Evolutionary conservation across 495 filamentous ascomycete species (phyloP).

Genomic region (Neurospora sp.): DNA sequence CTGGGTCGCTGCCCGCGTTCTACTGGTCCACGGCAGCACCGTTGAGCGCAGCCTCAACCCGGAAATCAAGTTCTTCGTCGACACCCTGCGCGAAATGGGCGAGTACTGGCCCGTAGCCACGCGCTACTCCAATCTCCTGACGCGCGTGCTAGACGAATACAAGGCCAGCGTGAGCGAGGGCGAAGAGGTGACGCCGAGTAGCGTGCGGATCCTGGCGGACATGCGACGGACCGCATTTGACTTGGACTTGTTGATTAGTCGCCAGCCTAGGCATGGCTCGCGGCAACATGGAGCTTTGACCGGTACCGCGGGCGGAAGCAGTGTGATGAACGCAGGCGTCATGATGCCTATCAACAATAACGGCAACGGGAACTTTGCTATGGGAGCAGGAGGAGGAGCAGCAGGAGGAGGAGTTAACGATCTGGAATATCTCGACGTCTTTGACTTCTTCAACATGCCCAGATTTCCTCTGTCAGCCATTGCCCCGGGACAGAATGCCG

Average conservation of each 20-base stretch:
- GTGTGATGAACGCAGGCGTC: conserved; percentile 6
- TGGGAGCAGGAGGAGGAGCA: neutral
- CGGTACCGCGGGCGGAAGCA: conserved; percentile 17
- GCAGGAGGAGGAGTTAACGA: conserved; percentile 44
- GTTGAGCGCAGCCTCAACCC: conserved; percentile 71
- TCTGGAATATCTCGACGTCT: conserved; percentile 83
- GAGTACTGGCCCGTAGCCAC: conserved; percentile 75
- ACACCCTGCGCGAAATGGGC: conserved; percentile 69
- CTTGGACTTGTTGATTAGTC: conserved; percentile 76
- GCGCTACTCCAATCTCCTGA: conserved; percentile 69
- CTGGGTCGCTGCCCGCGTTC: conserved; percentile 81
- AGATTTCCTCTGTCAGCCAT: conserved; percentile 43
- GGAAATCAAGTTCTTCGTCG: conserved; percentile 68
- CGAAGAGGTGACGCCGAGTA: conserved; percentile 67
- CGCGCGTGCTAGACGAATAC: conserved; percentile 76
- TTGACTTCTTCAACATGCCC: conserved; percentile 88
- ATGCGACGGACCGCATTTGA: conserved; percentile 83
- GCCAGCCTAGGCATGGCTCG: conserved; percentile 56
- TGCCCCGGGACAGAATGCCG: conserved; percentile 18
- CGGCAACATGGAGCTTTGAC: conserved; percentile 7
- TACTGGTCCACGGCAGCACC: conserved; percentile 80
- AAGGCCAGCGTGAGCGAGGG: conserved; percentile 63
- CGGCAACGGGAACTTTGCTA: neutral
- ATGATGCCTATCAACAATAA: neutral
- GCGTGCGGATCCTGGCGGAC: conserved; percentile 76